Evolutionary conservation across 2,329 filamentous ascomycete species (phyloP).

Genomic region (Cadophora sp.): DNA sequence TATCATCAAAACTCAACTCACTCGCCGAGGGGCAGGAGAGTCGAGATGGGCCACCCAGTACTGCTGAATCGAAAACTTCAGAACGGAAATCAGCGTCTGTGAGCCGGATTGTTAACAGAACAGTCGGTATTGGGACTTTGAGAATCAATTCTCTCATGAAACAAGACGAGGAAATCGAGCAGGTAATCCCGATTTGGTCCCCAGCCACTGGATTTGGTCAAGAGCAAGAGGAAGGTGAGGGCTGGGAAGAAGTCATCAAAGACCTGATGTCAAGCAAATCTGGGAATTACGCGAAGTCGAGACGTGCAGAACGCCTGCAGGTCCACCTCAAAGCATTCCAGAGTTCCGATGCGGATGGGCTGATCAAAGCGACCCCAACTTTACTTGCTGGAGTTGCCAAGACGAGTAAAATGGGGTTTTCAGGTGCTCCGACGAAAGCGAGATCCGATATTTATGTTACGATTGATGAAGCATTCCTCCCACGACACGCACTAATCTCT

Average conservation of each 20-base stretch:
- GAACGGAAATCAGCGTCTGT: constrained; percentile 36
- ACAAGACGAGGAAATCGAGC: constrained; percentile 74
- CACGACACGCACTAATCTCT: constrained; percentile 74
- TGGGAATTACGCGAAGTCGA: constrained; percentile 77
- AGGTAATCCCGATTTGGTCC: constrained; percentile 80
- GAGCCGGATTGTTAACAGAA: constrained; percentile 65
- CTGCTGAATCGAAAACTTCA: constrained; percentile 57
- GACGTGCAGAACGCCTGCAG: constrained; percentile 77
- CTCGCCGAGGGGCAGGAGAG: constrained; percentile 44
- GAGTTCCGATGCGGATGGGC: constrained; percentile 75
- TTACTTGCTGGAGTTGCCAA: constrained; percentile 80
- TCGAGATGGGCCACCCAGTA: constrained; percentile 55
- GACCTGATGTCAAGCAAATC: constrained; percentile 76
- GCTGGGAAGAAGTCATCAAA: constrained; percentile 76
- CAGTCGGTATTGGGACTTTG: constrained; percentile 78
- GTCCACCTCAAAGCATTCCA: constrained; percentile 81
- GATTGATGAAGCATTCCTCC: constrained; percentile 78
- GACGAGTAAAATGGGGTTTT: constrained; percentile 91
- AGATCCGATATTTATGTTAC: constrained; percentile 96
- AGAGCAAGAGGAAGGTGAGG: constrained; percentile 64
- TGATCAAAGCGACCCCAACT: constrained; percentile 89
- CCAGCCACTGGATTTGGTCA: constrained; percentile 62
- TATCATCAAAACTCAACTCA: constrained; percentile 56
- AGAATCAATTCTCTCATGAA: constrained; percentile 79
- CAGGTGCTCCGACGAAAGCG: constrained; percentile 85